These are phyloP conservation scores for Phialocephala sp. DNA, from an alignment of 2,329 filamentous ascomycete species.

Conservation along the genomic window DNA sequence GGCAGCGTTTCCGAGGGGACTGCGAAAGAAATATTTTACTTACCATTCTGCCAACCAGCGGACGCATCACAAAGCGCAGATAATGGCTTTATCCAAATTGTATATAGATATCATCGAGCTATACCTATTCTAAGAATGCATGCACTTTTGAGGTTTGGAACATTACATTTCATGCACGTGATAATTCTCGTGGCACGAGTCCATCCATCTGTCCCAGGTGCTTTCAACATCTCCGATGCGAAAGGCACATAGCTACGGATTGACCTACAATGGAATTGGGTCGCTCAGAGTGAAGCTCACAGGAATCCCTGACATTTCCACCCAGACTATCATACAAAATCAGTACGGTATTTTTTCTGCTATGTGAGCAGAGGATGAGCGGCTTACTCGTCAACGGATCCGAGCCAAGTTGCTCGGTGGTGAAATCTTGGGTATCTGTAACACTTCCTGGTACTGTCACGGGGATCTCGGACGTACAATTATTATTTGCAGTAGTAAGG, in stretches of 20 bases:
- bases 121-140: neutral
- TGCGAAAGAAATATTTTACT: neutral
- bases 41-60: neutral
- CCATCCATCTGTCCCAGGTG: too few relatives aligned
- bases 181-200: neutral
- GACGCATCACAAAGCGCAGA: neutral
- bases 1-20: neutral
- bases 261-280: neutral
- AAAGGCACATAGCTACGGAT: neutral
- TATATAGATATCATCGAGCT: neutral
- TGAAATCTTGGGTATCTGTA: slow-evolving; percentile 32
- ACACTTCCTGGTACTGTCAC: slow-evolving; percentile 46
- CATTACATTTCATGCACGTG: neutral
- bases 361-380: neutral
- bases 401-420: slow-evolving; percentile 53
- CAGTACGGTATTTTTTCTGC: neutral
- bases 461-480: slow-evolving; percentile 33
- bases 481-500: slow-evolving; percentile 50
- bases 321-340: slow-evolving; percentile 4
- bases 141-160: neutral
- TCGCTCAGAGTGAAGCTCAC: slow-evolving; percentile 1
- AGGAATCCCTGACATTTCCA: neutral
- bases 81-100: neutral
- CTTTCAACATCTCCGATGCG: neutral
- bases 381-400: slow-evolving; percentile 28